Conservation (phyloP, 371 early-diverging fungal genomes). For the Synchytrium microbalum region DNA sequence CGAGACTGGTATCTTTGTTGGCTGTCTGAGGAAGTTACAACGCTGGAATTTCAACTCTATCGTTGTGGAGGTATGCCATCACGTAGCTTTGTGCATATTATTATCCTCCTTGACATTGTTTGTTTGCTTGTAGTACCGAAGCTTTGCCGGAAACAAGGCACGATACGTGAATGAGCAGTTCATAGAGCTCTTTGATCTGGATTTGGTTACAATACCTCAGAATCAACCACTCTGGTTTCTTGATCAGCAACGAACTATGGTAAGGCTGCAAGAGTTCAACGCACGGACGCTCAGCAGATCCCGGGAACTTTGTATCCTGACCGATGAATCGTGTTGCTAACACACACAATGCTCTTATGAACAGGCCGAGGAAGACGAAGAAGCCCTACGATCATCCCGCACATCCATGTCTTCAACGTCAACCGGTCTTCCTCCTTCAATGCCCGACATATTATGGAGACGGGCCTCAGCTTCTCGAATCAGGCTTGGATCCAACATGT, state of each 20-base stretch:
- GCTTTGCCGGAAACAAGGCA: slow-evolving; percentile 79
- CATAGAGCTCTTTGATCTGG: slow-evolving; percentile 89
- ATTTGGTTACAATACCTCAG: slow-evolving; percentile 75
- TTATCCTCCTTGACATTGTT: neutral
- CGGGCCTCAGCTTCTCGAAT: neutral
- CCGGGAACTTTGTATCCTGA: neutral
- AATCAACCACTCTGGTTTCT: slow-evolving; percentile 72
- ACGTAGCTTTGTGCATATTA: slow-evolving; percentile 2
- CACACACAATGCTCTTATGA: neutral
- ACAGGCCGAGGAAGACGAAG: neutral
- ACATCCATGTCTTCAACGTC: neutral
- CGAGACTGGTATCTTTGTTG: slow-evolving; percentile 74
- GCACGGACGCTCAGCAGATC: neutral
- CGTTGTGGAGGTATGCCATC: slow-evolving; percentile 61
- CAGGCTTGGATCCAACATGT: too few species aligned
- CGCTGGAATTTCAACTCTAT: slow-evolving; percentile 95
- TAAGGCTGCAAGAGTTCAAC: slow-evolving; percentile 12
- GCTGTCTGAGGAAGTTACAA: slow-evolving; percentile 87
- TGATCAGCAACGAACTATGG: slow-evolving; percentile 52
- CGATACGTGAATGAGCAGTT: slow-evolving; percentile 87
- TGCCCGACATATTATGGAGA: neutral
- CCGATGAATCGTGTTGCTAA: neutral
- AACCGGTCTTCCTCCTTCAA: neutral
- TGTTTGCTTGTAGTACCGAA: slow-evolving; percentile 56
- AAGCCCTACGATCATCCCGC: neutral